Evolutionary conservation across 495 filamentous ascomycete genomes (phyloP).

Genomic region (Melanomma pulvis-pyrius): DNA sequence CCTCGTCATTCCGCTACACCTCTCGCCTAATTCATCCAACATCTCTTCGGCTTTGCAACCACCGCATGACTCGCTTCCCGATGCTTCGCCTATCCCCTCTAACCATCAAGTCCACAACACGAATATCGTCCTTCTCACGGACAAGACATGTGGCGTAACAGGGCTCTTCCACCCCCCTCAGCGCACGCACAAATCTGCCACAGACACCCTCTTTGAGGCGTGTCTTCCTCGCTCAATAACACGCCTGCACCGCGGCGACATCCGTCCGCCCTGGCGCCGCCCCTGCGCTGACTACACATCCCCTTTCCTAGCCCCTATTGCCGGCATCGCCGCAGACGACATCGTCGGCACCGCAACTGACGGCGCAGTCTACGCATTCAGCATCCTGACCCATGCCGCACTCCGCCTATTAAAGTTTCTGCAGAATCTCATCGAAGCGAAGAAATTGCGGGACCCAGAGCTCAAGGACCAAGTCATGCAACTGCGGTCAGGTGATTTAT

Average conservation of each 20-base stretch:
- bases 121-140: slow-evolving; percentile 35
- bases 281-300: slow-evolving; percentile 36
- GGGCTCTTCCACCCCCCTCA: slow-evolving; percentile 34
- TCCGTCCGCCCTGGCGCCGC: slow-evolving; percentile 49
- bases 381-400: slow-evolving; percentile 36
- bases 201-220: slow-evolving; percentile 42
- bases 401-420: slow-evolving; percentile 34
- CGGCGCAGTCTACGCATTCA: slow-evolving; percentile 42
- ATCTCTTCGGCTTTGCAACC: not conserved
- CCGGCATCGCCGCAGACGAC: slow-evolving; percentile 39
- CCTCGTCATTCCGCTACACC: slow-evolving; percentile 9
- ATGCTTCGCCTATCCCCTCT: not conserved
- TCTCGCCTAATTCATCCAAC: not conserved
- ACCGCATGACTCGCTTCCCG: not conserved
- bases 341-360: slow-evolving; percentile 44
- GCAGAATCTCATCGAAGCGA: slow-evolving; percentile 29
- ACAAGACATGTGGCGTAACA: slow-evolving; percentile 37
- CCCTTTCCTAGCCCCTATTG: not conserved
- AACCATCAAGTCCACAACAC: slow-evolving; percentile 11
- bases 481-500: not conserved
- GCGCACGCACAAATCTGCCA: slow-evolving; percentile 15
- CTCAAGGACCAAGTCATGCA: not conserved
- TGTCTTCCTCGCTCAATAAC: slow-evolving; percentile 41
- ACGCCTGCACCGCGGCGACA: slow-evolving; percentile 37
- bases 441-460: slow-evolving; percentile 1